Percentiles rank a stretch among this genome's conserved stretches.
Conservation (phyloP, 371 early-diverging fungal genomes). For the Apophysomyces variabilis region DNA sequence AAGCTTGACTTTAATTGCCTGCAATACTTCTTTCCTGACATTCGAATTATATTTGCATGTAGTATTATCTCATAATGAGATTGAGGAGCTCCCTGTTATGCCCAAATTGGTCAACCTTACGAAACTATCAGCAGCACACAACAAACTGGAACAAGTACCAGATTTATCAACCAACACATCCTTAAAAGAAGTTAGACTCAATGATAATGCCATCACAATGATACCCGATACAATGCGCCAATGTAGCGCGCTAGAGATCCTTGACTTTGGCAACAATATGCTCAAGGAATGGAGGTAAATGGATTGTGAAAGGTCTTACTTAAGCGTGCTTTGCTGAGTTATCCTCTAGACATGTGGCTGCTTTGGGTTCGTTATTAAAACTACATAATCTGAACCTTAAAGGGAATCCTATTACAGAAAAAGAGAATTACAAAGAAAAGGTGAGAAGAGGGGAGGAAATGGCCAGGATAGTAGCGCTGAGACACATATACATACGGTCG, state of each 20-base stretch:
- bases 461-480: background rate
- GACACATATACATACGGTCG: background rate
- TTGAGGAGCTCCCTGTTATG: constrained; percentile 65
- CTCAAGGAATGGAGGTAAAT: constrained; percentile 61
- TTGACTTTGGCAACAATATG: constrained; percentile 79
- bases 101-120: constrained; percentile 61
- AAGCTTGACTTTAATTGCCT: constrained; percentile 6
- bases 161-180: constrained; percentile 59
- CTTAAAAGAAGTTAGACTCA: constrained; percentile 78
- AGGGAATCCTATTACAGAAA: constrained; percentile 77
- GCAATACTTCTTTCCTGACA: background rate
- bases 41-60: background rate
- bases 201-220: constrained; percentile 73
- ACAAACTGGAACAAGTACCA: constrained; percentile 70
- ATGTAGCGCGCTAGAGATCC: constrained; percentile 63
- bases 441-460: constrained; percentile 26
- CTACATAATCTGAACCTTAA: constrained; percentile 78
- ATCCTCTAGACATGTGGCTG: constrained; percentile 57
- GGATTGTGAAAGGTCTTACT: background rate
- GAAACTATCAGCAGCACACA: constrained; percentile 81
- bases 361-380: constrained; percentile 60
- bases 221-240: constrained; percentile 67
- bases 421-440: constrained; percentile 68
- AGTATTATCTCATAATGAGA: constrained; percentile 83
- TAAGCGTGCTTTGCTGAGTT: background rate